Percentiles rank a stretch among this genome's conserved stretches.
Evolutionary conservation across 805 yeast species (phyloP).

Genomic region (Ogataea neopini): DNA sequence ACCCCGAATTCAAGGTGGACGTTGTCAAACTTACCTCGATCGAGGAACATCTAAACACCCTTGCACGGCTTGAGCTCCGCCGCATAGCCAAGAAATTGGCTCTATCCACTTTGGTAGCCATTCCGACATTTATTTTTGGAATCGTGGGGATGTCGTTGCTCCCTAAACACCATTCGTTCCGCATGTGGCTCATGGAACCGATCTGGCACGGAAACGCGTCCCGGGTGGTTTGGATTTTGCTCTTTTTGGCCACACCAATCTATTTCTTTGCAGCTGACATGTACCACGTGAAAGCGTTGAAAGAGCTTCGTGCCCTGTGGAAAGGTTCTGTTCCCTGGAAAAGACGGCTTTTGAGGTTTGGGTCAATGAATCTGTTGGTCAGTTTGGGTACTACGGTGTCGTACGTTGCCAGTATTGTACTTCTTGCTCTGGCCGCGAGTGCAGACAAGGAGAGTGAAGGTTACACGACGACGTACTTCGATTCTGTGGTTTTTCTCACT

Average conservation of each 20-base stretch:
- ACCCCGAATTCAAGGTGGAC: slow-evolving; percentile 48
- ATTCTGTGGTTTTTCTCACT: slow-evolving; percentile 74
- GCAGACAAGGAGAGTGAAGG: slow-evolving; percentile 35
- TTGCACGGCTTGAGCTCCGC: slow-evolving; percentile 50
- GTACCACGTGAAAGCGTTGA: slow-evolving; percentile 66
- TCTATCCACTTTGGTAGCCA: slow-evolving; percentile 53
- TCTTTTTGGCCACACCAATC: slow-evolving; percentile 68
- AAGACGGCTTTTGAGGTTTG: slow-evolving; percentile 63
- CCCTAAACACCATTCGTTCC: slow-evolving; percentile 41
- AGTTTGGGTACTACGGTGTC: slow-evolving; percentile 72
- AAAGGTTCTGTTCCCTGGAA: slow-evolving; percentile 51
- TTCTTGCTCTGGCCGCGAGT: slow-evolving; percentile 48
- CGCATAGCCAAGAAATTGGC: slow-evolving; percentile 47
- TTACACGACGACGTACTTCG: slow-evolving; percentile 68
- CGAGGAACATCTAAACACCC: slow-evolving; percentile 59
- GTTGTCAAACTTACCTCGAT: slow-evolving; percentile 56
- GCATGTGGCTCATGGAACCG: slow-evolving; percentile 60
- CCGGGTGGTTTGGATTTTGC: slow-evolving; percentile 63
- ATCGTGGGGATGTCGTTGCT: slow-evolving; percentile 67
- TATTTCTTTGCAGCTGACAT: slow-evolving; percentile 74
- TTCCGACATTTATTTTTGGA: slow-evolving; percentile 67
- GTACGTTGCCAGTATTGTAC: slow-evolving; percentile 64
- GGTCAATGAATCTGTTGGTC: slow-evolving; percentile 77
- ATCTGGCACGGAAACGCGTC: slow-evolving; percentile 63
- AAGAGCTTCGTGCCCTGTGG: slow-evolving; percentile 62